phyloP scores from a whole-genome alignment of 2,329 filamentous ascomycete species.

The Penicillium thymicola region DNA sequence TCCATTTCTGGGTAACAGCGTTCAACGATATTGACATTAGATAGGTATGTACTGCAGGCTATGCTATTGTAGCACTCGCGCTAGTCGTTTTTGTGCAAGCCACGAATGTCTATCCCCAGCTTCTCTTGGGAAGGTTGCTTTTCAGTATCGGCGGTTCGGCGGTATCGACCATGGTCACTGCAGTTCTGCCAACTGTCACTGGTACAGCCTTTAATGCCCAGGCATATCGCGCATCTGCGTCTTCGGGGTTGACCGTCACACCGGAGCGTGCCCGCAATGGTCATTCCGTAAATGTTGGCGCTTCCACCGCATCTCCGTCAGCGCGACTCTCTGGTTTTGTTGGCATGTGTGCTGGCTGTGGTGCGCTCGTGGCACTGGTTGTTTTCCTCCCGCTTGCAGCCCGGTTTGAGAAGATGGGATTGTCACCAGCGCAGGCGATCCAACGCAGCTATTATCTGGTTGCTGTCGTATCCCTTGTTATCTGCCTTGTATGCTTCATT shows the following conservation, averaged over 20 bases:
- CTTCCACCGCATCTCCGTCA: slow-evolving; percentile 42
- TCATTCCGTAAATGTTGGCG: slow-evolving; percentile 4
- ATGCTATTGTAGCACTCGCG: slow-evolving; percentile 73
- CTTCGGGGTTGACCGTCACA: slow-evolving; percentile 59
- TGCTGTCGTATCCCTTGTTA: slow-evolving; percentile 64
- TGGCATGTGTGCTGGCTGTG: slow-evolving; percentile 87
- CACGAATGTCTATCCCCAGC: slow-evolving; percentile 79
- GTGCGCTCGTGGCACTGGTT: slow-evolving; percentile 76
- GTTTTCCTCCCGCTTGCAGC: slow-evolving; percentile 86
- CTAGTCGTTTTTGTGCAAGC: slow-evolving; percentile 82
- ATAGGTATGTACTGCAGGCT: slow-evolving; percentile 66
- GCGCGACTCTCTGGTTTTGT: slow-evolving; percentile 80
- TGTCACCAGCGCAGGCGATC: slow-evolving; percentile 71
- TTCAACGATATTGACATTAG: slow-evolving; percentile 4
- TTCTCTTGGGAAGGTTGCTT: slow-evolving; percentile 76
- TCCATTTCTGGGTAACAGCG: neutral
- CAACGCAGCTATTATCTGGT: slow-evolving; percentile 87
- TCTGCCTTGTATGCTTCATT: slow-evolving; percentile 73
- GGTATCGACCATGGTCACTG: slow-evolving; percentile 96
- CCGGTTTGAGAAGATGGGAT: slow-evolving; percentile 69
- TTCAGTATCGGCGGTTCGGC: slow-evolving; percentile 94
- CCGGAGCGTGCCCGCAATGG: slow-evolving; percentile 44
- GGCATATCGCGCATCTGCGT: slow-evolving; percentile 51
- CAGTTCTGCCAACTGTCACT: slow-evolving; percentile 74
- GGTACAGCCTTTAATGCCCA: slow-evolving; percentile 40